Conservation (phyloP, 306 rosid genomes). For the Lathyrus sativus region DNA sequence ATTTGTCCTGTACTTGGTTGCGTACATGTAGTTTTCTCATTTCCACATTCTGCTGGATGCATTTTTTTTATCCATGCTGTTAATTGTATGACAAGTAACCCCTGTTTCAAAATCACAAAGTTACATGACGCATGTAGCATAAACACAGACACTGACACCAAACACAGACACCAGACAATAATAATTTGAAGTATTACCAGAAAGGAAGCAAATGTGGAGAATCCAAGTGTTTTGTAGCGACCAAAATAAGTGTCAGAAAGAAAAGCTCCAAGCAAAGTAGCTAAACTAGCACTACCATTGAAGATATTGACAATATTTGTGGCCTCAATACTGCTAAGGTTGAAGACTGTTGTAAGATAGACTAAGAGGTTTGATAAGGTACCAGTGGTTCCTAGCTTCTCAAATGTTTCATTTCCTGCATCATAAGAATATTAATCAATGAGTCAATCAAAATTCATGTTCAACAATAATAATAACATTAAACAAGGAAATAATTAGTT, state of each 20-base stretch:
- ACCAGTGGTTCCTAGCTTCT: conserved; percentile 85
- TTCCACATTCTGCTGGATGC: conserved; percentile 71
- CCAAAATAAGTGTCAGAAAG: conserved; percentile 79
- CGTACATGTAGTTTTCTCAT: conserved; percentile 43
- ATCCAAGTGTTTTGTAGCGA: conserved; percentile 72
- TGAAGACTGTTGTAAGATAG: conserved; percentile 75
- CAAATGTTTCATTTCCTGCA: conserved; percentile 94
- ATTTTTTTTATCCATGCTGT: conserved; percentile 70
- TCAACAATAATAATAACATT: background rate
- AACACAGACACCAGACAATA: too few relatives aligned
- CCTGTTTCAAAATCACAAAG: conserved; percentile 47
- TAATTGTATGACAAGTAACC: conserved; percentile 66
- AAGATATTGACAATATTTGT: conserved; percentile 65
- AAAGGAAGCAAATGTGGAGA: conserved; percentile 63
- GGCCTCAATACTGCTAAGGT: conserved; percentile 70
- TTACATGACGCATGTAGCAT: too few relatives aligned
- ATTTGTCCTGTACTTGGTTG: conserved; percentile 67
- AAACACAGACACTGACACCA: too few relatives aligned
- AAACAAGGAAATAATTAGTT: background rate
- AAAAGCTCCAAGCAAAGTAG: conserved; percentile 83
- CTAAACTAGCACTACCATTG: conserved; percentile 67
- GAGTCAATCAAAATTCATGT: conserved; percentile 12
- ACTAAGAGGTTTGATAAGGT: conserved; percentile 73
- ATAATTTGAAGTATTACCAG: conserved; percentile 44
- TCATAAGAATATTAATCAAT: background rate